Conservation (phyloP, 2,329 filamentous ascomycete genomes). For the Stagonosporopsis cucurbitacearum region DNA sequence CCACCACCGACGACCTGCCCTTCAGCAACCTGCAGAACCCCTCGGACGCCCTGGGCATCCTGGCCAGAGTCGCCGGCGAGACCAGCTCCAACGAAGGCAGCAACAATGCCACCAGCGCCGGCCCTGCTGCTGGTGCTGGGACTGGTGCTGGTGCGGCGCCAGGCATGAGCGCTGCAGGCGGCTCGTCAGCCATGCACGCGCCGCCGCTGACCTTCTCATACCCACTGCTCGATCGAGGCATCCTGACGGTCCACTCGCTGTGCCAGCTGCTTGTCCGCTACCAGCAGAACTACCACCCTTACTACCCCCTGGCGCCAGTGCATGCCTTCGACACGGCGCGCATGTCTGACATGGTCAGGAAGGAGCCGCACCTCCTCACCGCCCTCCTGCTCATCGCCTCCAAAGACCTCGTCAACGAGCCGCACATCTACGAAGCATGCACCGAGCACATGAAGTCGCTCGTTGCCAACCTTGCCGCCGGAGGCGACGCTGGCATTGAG, state of each 20-base stretch:
- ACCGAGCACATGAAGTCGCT: conserved; percentile 73
- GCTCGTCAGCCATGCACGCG: conserved; percentile 23
- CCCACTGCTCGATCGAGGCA: conserved; percentile 51
- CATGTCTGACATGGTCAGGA: conserved; percentile 63
- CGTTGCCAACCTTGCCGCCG: conserved; percentile 70
- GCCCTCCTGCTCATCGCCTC: conserved; percentile 74
- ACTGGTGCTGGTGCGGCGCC: conserved; percentile 1
- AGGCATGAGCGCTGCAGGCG: conserved; percentile 20
- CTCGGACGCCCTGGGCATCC: conserved; percentile 57
- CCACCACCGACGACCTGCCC: conserved; percentile 43
- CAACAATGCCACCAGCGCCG: conserved; percentile 15
- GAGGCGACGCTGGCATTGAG: conserved; percentile 71
- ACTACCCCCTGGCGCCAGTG: conserved; percentile 70
- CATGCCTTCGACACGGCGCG: conserved; percentile 63
- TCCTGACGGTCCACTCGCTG: conserved; percentile 55
- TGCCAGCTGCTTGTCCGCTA: conserved; percentile 64
- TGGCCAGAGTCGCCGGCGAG: conserved; percentile 54
- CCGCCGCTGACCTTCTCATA: conserved; percentile 52
- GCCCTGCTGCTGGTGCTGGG: too few species aligned
- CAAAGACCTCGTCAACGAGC: conserved; percentile 71
- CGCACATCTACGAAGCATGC: conserved; percentile 69
- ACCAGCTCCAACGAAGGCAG: conserved; percentile 42
- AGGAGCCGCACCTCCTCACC: conserved; percentile 71
- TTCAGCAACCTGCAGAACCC: conserved; percentile 57
- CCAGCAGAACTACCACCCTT: conserved; percentile 70